phyloP scores from a whole-genome alignment of 768 basidiomycete species.

The Mycena rosella region DNA sequence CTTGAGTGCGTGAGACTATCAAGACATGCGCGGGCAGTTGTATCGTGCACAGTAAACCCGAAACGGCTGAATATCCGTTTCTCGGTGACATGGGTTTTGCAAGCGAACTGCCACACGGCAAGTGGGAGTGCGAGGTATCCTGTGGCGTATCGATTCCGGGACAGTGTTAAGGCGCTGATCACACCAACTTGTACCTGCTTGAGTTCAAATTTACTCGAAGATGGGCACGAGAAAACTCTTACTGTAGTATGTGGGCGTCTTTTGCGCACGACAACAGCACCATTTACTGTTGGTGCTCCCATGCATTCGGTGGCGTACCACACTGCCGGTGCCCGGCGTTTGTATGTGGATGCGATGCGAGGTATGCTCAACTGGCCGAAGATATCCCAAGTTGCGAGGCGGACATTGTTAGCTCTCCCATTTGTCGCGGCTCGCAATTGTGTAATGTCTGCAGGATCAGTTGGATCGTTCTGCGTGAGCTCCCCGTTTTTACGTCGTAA shows the following conservation, averaged over 20 bases:
- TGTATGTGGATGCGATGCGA: conserved; percentile 20
- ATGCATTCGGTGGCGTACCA: conserved; percentile 40
- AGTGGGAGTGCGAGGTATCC: conserved; percentile 40
- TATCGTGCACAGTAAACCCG: conserved; percentile 39
- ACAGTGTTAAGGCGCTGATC: conserved; percentile 36
- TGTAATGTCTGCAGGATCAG: conserved; percentile 3
- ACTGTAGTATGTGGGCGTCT: conserved; percentile 40
- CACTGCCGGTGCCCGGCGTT: conserved; percentile 26
- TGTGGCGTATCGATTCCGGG: conserved; percentile 40
- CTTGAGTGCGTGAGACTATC: conserved; percentile 35
- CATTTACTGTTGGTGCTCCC: conserved; percentile 31
- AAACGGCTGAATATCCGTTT: conserved; percentile 41
- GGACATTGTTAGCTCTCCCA: conserved; percentile 16
- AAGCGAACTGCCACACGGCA: conserved; percentile 42
- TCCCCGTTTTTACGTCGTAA: conserved; percentile 1
- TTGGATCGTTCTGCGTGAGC: conserved; percentile 22
- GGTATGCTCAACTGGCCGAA: conserved; percentile 34
- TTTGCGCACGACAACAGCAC: conserved; percentile 33
- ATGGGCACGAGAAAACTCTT: conserved; percentile 12
- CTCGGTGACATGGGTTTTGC: conserved; percentile 40
- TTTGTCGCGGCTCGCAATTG: conserved; percentile 21
- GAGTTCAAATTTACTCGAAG: neutral
- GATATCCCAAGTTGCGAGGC: conserved; percentile 35
- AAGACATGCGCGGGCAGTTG: conserved; percentile 35
- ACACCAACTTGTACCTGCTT: conserved; percentile 38